Evolutionary conservation across 768 basidiomycete genomes (phyloP), one percentile per base, ranked within the genome.

Genomic region (Termitomyces sp.): DNA sequence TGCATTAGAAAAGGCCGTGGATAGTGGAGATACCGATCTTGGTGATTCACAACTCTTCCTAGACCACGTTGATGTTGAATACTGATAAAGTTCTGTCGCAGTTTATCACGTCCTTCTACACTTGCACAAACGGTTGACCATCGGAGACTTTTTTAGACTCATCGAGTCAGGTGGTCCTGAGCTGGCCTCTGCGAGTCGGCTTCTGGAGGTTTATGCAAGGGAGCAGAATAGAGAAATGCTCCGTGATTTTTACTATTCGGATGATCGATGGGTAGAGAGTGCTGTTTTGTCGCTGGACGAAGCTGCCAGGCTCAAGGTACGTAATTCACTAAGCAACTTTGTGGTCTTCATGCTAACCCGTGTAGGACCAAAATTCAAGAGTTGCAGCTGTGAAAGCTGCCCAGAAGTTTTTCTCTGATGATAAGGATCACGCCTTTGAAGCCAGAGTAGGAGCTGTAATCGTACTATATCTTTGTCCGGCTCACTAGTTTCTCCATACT

Each of bases 181-280:
- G 46, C 81, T 96, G 8, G 82, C 80, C 3, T 85, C 83, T n/a
- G 93, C 93, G 0, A 86, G 86, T 63, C 86, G 80, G 60, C 74
- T 97, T 4, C 79, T 96, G 48, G 91, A 96, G 70, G 92, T 95
- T 0, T 96, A 95, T 69, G 93, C 92, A 0, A 77, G 90, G 41
- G 91, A 95, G 69, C 93, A 93, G 67, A 91, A 96, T 69, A 79
- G 90, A 53, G 92, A 93, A 63, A 89, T 98, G 85, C 76, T 98
- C 7, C 80, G 94, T 16, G 95, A 99, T 70, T 98, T 95, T 73
- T 98, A 95, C 72, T 99, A 96, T 68, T 96, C 96, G 38, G 97
- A 99, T 66, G 97, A 98, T 72, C 80, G 97, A 56, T 82, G 95
- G 49, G 88, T 93, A 14, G 97, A 98, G 69, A 96, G 89, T 71